Conservation (phyloP, 371 early-diverging fungal genomes). For the Zopfochytrium polystomum region DNA sequence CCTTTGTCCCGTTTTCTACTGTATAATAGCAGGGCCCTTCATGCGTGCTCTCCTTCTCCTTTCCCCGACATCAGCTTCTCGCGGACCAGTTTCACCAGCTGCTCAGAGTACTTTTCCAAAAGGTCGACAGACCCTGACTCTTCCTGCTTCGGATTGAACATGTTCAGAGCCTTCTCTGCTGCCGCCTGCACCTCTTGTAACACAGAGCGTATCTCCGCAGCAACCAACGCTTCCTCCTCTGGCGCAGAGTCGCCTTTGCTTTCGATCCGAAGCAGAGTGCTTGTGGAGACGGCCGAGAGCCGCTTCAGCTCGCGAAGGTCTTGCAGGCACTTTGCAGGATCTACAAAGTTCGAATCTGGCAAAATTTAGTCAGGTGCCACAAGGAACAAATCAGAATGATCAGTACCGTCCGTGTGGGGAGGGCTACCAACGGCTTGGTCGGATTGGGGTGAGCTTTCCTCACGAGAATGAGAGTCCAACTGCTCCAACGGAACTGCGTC, state of each 20-base stretch:
- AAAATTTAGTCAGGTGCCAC: no score
- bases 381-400: no score
- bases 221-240: constrained; percentile 5
- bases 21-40: no score
- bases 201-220: constrained; percentile 2
- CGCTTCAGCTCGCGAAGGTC: constrained; percentile 7
- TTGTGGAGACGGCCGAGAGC: constrained; percentile 3
- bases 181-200: constrained; percentile 12
- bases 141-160: not conserved
- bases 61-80: constrained; percentile 23
- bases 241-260: not conserved
- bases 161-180: constrained; percentile 4
- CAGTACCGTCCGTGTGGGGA: no score
- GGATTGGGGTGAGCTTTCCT: no score
- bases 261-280: not conserved
- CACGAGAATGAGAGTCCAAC: no score
- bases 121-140: constrained; percentile 4
- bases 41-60: not conserved
- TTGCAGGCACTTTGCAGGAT: constrained; percentile 5
- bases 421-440: no score
- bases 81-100: constrained; percentile 35
- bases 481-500: no score
- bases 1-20: no score
- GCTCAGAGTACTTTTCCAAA: constrained; percentile 27
- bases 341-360: constrained; percentile 4